Percentiles rank a stretch among this genome's conserved stretches.
Conservation (phyloP, 306 rosid species). For the Purshia tridentata region DNA sequence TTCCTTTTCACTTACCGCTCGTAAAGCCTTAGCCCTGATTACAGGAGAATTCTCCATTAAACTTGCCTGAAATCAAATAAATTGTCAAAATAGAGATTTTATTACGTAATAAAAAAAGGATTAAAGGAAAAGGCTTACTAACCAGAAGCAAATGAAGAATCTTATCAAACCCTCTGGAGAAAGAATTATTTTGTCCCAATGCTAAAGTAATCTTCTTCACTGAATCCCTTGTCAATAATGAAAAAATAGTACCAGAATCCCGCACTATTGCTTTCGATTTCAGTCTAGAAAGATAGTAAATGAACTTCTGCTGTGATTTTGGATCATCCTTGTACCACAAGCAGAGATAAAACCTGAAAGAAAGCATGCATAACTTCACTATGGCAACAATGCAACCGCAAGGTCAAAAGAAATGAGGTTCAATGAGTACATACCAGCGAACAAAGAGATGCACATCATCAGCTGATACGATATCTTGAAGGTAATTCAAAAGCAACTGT, state of each 20-base stretch:
- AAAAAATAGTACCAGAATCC: constrained; percentile 67
- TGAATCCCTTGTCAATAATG: constrained; percentile 67
- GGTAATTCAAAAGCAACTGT: constrained; percentile 87
- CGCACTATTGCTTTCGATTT: constrained; percentile 81
- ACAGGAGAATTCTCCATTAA: constrained; percentile 89
- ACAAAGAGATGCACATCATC: constrained; percentile 89
- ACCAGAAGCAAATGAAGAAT: constrained; percentile 90
- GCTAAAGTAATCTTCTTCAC: constrained; percentile 74
- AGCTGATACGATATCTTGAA: constrained; percentile 69
- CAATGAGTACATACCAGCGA: constrained; percentile 71
- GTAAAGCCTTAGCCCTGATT: constrained; percentile 91
- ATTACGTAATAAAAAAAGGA: constrained; percentile 22
- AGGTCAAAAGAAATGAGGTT: constrained; percentile 24
- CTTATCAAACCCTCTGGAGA: constrained; percentile 93
- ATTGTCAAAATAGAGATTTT: constrained; percentile 20
- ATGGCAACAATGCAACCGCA: constrained; percentile 26
- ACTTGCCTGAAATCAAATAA: constrained; percentile 56
- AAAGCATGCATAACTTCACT: constrained; percentile 32
- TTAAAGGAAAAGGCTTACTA: constrained; percentile 39
- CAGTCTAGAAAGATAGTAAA: constrained; percentile 69
- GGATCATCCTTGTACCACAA: constrained; percentile 93
- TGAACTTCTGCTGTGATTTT: constrained; percentile 63
- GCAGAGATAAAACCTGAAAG: constrained; percentile 89
- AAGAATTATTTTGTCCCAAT: constrained; percentile 85
- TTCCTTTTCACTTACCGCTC: constrained; percentile 61